Base-by-base conservation (phyloP, 495 filamentous ascomycete species). In the Penicillium odoratum region DNA sequence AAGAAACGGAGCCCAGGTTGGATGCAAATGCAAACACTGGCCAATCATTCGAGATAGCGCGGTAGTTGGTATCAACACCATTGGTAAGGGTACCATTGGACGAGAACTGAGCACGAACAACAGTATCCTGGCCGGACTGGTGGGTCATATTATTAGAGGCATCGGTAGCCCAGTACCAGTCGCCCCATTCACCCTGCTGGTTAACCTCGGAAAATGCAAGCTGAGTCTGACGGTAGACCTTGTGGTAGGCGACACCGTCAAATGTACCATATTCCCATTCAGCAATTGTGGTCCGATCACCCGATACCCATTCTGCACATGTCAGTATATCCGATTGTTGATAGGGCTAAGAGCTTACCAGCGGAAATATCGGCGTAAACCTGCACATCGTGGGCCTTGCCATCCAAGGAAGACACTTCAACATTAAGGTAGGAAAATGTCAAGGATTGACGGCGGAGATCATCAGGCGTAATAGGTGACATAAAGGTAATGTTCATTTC, bases 301-400 rank as follows among this genome's bases (percentile, higher is more conserved):
- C 83, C 21, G 81, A 81, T 15, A 75, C 72, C 82, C 82, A 86
- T 75, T 86, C 83, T 85, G 53, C 8, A 26, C 18, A 7, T 55
- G 51, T 7, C 8, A 26, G 33, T 26, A 9, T 21, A 26, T 25
- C 5, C 25, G 6, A 15, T 28, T 26, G 28, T 7, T 9, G 21
- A 30, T 15, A 16, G 21, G 5, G 25, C 4, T n/a, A 2, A n/a
- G 33, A 3, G 67, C 78, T 59, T 65, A 83, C 83, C 83, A 8
- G 81, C 83, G 40, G 83, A 83, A 53, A 85, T 83, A 61, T 86
- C 83, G 3, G 83, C 68, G 61, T 86, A 86, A 11, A 86, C 51
- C 55, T 85, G 78, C 33, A 86, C 81, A 62, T 83, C 68, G 64
- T 86, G 82, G 0, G 70, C 13, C 28, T 64, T 53, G 26, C 80